Base-by-base conservation (phyloP, 2,329 filamentous ascomycete genomes). In the Phaeosphaeriaceae sp. region DNA sequence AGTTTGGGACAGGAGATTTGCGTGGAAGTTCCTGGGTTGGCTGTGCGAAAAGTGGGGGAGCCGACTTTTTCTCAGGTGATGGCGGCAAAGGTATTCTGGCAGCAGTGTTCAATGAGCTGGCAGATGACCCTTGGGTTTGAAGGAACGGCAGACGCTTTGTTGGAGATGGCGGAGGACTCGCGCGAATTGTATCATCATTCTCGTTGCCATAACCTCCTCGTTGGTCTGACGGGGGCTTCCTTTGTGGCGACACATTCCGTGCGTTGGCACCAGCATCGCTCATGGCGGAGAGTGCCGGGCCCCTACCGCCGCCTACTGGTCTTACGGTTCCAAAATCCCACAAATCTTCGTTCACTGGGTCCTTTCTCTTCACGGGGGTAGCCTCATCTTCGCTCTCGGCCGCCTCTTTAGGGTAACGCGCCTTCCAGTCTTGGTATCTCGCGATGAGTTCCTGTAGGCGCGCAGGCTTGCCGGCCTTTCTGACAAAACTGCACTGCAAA, bases 281-380 rank as follows among this genome's bases (percentile, higher is more conserved):
- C 88, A 97, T 88, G 0, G 88, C 83, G 66, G 90, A 85, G 49
- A 91, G 81, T 27, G 84, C 84, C 60, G 88, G 88, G 25, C 87
- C 85, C 27, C 72, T 61, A 17, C 57, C 70, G 15, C 63, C 68
- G 40, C 63, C 87, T 31, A 89, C 88, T 6, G 96, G 89, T 56
- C 93, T 86, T 52, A 99, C 92, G 0, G 95, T 99, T 45, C 95
- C 95, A 81, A 99, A 99, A 77, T 99, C 95, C 95, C 95, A 99
- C 74, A 98, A 87, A 76, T 98, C 95, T 75, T 97, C 92, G 33
- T 90, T 85, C 56, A 89, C 85, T 1, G 82, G 78, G 36, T 79
- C 76, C 62, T 76, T 69, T 51, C 77, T 70, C 57, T 79, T 71
- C 22, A 74, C 63, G 1, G 74, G 73, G 7, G 72, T 68, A 9